Percentiles rank a stretch among this genome's conserved stretches.
Conservation (phyloP, 306 rosid species). For the Cyamopsis tetragonoloba region DNA sequence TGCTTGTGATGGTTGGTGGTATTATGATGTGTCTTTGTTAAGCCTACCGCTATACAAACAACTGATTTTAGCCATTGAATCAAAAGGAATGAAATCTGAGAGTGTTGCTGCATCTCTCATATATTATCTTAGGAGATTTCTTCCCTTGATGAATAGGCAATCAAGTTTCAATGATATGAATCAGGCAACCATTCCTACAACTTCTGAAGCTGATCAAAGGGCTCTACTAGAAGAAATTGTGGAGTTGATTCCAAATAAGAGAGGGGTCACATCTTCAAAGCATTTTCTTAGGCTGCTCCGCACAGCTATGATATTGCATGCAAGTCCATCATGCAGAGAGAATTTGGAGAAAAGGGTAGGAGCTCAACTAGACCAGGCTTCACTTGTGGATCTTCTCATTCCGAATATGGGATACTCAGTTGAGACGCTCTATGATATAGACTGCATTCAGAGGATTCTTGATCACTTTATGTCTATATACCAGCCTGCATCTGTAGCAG, state of each 20-base stretch:
- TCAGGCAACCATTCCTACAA: slow-evolving; percentile 47
- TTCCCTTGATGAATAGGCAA: slow-evolving; percentile 75
- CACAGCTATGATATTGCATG: slow-evolving; percentile 73
- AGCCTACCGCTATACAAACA: slow-evolving; percentile 66
- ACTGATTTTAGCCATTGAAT: slow-evolving; percentile 58
- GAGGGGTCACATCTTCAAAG: slow-evolving; percentile 66
- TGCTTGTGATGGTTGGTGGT: slow-evolving; percentile 70
- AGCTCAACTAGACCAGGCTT: slow-evolving; percentile 70
- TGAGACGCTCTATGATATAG: slow-evolving; percentile 77
- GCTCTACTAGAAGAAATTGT: slow-evolving; percentile 71
- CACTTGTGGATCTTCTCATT: slow-evolving; percentile 68
- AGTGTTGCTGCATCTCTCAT: slow-evolving; percentile 60
- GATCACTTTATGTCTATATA: slow-evolving; percentile 68
- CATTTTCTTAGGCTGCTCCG: slow-evolving; percentile 62
- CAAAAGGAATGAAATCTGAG: slow-evolving; percentile 71
- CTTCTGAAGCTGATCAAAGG: slow-evolving; percentile 78
- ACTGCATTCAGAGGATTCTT: slow-evolving; percentile 77
- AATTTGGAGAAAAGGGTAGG: slow-evolving; percentile 80
- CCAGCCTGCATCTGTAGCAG: slow-evolving; percentile 36
- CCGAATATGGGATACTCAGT: slow-evolving; percentile 73
- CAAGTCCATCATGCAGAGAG: slow-evolving; percentile 65
- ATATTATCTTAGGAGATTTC: slow-evolving; percentile 59
- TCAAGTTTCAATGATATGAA: slow-evolving; percentile 58
- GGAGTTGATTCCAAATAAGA: slow-evolving; percentile 59
- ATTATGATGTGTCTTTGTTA: slow-evolving; percentile 70